Evolutionary conservation across 345 rosid genomes (phyloP).

Genomic region (Cochlearia excelsa): DNA sequence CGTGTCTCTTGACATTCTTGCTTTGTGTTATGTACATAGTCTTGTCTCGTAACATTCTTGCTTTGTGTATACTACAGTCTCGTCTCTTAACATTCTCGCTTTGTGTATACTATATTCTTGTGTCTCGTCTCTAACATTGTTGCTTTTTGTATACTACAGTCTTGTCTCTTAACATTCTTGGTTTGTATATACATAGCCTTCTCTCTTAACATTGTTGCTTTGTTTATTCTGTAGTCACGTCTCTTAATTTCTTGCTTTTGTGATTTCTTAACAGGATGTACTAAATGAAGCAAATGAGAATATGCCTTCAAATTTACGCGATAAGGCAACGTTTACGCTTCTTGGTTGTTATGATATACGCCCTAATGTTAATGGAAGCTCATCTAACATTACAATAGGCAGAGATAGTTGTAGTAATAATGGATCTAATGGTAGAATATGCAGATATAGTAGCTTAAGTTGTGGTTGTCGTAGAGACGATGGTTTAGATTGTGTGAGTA

Average conservation of each 20-base stretch:
- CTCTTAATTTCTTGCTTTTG: background rate
- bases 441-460: background rate
- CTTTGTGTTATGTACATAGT: background rate
- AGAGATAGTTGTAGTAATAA: constrained; percentile 24
- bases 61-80: too few relatives aligned
- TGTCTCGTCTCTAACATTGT: too few relatives aligned
- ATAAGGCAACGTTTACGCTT: constrained; percentile 52
- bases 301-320: constrained; percentile 56
- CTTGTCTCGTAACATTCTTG: too few relatives aligned
- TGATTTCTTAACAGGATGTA: constrained; percentile 45
- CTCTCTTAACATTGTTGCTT: too few relatives aligned
- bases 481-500: constrained; percentile 35
- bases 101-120: too few relatives aligned
- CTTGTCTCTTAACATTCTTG: too few relatives aligned
- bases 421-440: constrained; percentile 3
- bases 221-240: background rate
- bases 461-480: constrained; percentile 45
- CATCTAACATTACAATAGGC: background rate
- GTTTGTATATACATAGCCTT: too few relatives aligned
- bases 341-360: constrained; percentile 53
- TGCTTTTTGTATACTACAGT: too few relatives aligned
- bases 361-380: constrained; percentile 26
- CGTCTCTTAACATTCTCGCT: too few relatives aligned
- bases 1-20: too few relatives aligned
- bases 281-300: constrained; percentile 45